Base-by-base conservation (phyloP, 148 eudicot species). In the Arbutus unedo region DNA sequence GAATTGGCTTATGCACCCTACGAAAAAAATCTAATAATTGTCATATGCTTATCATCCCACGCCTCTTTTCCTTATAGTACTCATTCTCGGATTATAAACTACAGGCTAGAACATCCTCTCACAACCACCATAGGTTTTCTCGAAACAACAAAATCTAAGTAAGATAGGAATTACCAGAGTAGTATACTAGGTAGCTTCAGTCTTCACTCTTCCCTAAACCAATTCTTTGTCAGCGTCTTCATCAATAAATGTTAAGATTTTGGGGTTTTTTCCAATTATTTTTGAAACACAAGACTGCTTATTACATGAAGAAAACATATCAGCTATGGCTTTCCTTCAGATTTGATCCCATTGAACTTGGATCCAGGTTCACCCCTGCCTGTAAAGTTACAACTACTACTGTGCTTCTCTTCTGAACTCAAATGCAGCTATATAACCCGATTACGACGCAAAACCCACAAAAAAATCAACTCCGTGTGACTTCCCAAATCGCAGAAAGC, bases 331-430 rank as follows among this genome's bases (percentile, higher is more conserved):
- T 66, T 66, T 23, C 23, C 38, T 66, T 66, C 43, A 66, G 43
- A 66, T 66, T 66, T 10, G 41, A 66, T 66, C 71, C 14, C 71
- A 66, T 25, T 66, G 71, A 66, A 10, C 71, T 66, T 66, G 8
- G 25, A 66, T 23, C 43, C 71, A 9, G 15, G 10, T 25, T 9
- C 71, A 66, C 41, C 18, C 71, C 14, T 66, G 25, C 23, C 43
- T 10, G 15, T 19, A 19, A 73, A 73, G 76, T 51, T 73, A 45
- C 53, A 73, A 19, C 13, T 19, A 18, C 48, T 73, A 73, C 21
- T 45, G 76, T 8, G 25, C 50, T 73, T 45, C 76, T 44, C 50
- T 45, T 19, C 76, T 72, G 76, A 72, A 73, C 76, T 21, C 76
- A 73, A 73, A 73, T 73, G 76, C 75, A 72, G 75, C 51, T 72